Conservation (phyloP, 1,284 basidiomycete genomes). For the Leccinum fuscescens region DNA sequence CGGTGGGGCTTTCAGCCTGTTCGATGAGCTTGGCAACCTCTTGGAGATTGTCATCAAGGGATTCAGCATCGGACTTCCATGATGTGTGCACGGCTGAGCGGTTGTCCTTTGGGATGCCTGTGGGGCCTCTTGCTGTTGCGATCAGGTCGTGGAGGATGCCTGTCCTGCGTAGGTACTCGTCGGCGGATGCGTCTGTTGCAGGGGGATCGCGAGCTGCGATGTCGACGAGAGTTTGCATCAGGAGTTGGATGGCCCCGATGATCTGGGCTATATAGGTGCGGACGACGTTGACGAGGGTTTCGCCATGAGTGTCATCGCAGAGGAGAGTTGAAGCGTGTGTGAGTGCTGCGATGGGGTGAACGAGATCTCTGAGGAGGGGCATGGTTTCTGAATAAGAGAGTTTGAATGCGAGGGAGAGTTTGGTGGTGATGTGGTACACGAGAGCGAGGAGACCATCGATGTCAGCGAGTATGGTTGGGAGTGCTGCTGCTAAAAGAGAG, state of each 20-base stretch:
- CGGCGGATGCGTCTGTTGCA: constrained; percentile 18
- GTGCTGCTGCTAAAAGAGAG: constrained; percentile 18
- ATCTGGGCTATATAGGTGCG: constrained; percentile 44
- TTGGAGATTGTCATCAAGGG: constrained; percentile 58
- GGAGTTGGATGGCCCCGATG: constrained; percentile 43
- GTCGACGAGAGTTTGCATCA: constrained; percentile 41
- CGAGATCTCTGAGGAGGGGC: constrained; percentile 57
- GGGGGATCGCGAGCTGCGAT: constrained; percentile 17
- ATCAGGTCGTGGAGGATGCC: constrained; percentile 67
- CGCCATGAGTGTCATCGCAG: constrained; percentile 45
- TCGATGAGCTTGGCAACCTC: constrained; percentile 60
- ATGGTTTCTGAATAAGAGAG: constrained; percentile 57
- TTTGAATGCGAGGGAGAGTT: constrained; percentile 63
- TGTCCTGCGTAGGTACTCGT: constrained; percentile 60
- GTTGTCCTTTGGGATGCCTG: constrained; percentile 57
- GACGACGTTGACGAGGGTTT: constrained; percentile 52
- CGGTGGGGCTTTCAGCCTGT: constrained; percentile 25
- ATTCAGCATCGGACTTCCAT: constrained; percentile 55
- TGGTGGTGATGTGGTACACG: constrained; percentile 60
- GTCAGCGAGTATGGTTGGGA: constrained; percentile 51
- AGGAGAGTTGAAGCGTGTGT: constrained; percentile 59
- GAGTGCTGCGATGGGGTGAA: constrained; percentile 51
- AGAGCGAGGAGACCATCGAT: constrained; percentile 59
- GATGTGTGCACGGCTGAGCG: constrained; percentile 54
- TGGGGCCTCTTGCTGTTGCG: constrained; percentile 44